phyloP scores from a whole-genome alignment of 345 rosid genomes.

The Clausena lansium region DNA sequence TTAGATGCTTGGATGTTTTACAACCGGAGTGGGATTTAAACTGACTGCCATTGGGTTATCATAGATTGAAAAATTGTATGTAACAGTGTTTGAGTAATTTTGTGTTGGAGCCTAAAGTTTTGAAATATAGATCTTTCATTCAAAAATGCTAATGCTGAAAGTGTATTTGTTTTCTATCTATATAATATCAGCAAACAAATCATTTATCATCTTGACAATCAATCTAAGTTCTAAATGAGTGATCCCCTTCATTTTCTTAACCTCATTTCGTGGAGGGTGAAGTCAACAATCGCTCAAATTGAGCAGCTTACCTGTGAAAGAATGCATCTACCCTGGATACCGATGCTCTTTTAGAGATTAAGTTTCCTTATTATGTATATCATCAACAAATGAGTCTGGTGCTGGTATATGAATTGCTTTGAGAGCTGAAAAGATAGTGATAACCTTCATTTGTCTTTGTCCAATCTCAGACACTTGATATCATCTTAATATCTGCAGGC shows the following conservation, averaged over 20 bases:
- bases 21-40: not conserved
- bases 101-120: not conserved
- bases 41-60: not conserved
- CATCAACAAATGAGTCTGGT: not conserved
- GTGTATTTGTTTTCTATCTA: not conserved
- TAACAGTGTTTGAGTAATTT: not conserved
- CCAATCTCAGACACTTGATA: not conserved
- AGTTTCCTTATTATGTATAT: not conserved
- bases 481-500: not conserved
- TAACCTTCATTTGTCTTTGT: not conserved
- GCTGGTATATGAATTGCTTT: not conserved
- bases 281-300: not conserved
- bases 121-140: not conserved
- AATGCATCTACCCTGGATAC: not conserved
- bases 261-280: not conserved
- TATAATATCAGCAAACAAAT: not conserved
- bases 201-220: not conserved
- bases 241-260: not conserved
- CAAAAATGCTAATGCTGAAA: not conserved
- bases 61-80: not conserved
- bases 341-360: not conserved
- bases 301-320: not conserved
- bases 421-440: not conserved
- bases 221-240: not conserved
- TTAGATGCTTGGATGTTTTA: not conserved